Conservation (phyloP, 495 filamentous ascomycete genomes). For the Collariella sp. region DNA sequence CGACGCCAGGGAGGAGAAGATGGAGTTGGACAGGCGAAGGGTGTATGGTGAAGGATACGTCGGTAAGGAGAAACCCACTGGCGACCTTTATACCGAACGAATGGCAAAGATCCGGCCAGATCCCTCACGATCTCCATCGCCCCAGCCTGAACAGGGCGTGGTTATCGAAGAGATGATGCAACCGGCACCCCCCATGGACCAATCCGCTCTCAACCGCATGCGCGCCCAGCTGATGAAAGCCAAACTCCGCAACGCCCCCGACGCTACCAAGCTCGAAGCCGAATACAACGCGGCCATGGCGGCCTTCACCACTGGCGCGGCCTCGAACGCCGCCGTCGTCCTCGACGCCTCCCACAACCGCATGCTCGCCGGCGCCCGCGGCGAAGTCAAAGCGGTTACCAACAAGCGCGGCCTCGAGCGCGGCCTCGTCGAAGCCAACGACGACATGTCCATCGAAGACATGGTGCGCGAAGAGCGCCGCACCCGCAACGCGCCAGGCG, state of each 20-base stretch:
- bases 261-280: slow-evolving; percentile 70
- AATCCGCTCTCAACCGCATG: slow-evolving; percentile 76
- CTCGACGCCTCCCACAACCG: slow-evolving; percentile 82
- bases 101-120: slow-evolving; percentile 17
- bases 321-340: slow-evolving; percentile 61
- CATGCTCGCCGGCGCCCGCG: slow-evolving; percentile 68
- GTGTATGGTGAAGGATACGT: slow-evolving; percentile 82
- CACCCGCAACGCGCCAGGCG: slow-evolving; percentile 67
- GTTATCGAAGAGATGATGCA: slow-evolving; percentile 35
- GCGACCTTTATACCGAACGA: slow-evolving; percentile 75
- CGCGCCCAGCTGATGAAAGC: slow-evolving; percentile 93
- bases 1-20: slow-evolving; percentile 87
- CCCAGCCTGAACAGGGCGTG: slow-evolving; percentile 33
- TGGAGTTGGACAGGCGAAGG: slow-evolving; percentile 76
- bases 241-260: slow-evolving; percentile 64
- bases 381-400: slow-evolving; percentile 65
- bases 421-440: slow-evolving; percentile 76
- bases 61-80: slow-evolving; percentile 79
- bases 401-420: slow-evolving; percentile 73
- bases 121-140: slow-evolving; percentile 5
- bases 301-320: slow-evolving; percentile 33
- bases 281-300: slow-evolving; percentile 75
- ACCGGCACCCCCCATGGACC: slow-evolving; percentile 49
- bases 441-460: slow-evolving; percentile 91
- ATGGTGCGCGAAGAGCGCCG: slow-evolving; percentile 91